Evolutionary conservation across 192 early-diverging fungal genomes (phyloP).

Genomic region (Entomortierella parvispora): DNA sequence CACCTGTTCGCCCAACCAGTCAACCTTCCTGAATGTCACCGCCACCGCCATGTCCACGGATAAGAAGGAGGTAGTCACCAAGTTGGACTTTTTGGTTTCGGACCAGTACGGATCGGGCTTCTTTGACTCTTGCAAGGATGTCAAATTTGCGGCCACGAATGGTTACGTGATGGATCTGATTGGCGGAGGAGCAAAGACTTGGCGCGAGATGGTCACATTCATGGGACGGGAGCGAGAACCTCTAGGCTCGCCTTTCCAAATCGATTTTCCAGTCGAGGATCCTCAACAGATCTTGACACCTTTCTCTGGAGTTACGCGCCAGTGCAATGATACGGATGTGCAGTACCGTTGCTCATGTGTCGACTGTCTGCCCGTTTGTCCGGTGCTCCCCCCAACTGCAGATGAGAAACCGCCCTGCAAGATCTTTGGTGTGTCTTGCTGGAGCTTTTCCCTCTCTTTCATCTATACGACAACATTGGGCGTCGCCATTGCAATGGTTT

Average conservation of each 20-base stretch:
- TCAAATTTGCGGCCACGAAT: conserved; percentile 74
- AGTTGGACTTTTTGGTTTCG: conserved; percentile 63
- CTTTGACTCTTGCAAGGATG: conserved; percentile 72
- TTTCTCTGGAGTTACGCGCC: conserved; percentile 44
- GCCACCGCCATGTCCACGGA: conserved; percentile 28
- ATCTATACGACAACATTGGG: conserved; percentile 51
- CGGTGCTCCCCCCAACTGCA: conserved; percentile 60
- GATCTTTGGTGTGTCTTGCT: conserved; percentile 60
- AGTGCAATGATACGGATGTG: conserved; percentile 63
- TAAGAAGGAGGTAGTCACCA: conserved; percentile 51
- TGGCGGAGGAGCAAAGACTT: conserved; percentile 69
- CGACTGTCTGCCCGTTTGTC: conserved; percentile 67
- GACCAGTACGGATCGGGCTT: conserved; percentile 64
- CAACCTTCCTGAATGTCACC: conserved; percentile 72
- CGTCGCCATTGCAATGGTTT: conserved; percentile 31
- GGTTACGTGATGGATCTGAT: conserved; percentile 74
- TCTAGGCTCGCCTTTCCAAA: conserved; percentile 71
- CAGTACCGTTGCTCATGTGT: conserved; percentile 68
- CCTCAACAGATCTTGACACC: conserved; percentile 32
- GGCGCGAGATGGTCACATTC: conserved; percentile 62
- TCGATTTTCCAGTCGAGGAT: conserved; percentile 63
- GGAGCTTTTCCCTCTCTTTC: conserved; percentile 58
- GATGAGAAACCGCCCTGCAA: conserved; percentile 53
- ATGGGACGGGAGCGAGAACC: conserved; percentile 64
- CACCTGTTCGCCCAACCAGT: conserved; percentile 73